phyloP scores from a whole-genome alignment of 441 rosid genomes.

The Gossypium schwendimanii region DNA sequence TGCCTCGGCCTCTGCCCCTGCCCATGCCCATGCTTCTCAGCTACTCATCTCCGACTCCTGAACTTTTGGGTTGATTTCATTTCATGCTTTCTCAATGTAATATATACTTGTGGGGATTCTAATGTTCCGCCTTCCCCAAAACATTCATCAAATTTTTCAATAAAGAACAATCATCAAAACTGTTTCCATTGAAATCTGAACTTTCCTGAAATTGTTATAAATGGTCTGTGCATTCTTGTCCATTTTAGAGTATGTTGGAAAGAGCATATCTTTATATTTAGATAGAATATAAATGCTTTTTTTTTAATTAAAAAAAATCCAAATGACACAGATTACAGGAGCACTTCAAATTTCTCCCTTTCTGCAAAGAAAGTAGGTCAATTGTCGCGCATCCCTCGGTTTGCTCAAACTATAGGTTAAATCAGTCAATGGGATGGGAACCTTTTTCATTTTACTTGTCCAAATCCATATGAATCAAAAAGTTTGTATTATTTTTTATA shows the following conservation, averaged over 20 bases:
- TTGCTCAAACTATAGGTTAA: too few species aligned
- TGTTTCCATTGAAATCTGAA: not conserved
- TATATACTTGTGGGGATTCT: not conserved
- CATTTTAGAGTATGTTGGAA: not conserved
- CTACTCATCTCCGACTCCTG: conserved; percentile 32
- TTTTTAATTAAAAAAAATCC: too few species aligned
- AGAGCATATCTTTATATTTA: not conserved
- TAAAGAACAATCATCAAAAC: not conserved
- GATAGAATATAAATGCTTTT: not conserved
- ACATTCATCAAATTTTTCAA: not conserved
- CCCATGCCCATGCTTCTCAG: conserved; percentile 14
- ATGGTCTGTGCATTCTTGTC: not conserved
- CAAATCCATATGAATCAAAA: too few species aligned
- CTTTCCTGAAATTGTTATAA: not conserved
- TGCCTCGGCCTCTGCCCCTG: not conserved
- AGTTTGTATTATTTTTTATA: too few species aligned
- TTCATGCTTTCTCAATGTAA: not conserved
- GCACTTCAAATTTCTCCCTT: too few species aligned
- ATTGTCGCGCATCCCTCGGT: too few species aligned
- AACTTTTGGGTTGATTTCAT: not conserved
- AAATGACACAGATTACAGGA: too few species aligned
- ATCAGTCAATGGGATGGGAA: too few species aligned
- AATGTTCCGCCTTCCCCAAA: not conserved
- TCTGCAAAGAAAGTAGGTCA: too few species aligned
- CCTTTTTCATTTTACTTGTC: too few species aligned